phyloP scores from a whole-genome alignment of 179 eudicot species.

The Amaranthus tricolor region DNA sequence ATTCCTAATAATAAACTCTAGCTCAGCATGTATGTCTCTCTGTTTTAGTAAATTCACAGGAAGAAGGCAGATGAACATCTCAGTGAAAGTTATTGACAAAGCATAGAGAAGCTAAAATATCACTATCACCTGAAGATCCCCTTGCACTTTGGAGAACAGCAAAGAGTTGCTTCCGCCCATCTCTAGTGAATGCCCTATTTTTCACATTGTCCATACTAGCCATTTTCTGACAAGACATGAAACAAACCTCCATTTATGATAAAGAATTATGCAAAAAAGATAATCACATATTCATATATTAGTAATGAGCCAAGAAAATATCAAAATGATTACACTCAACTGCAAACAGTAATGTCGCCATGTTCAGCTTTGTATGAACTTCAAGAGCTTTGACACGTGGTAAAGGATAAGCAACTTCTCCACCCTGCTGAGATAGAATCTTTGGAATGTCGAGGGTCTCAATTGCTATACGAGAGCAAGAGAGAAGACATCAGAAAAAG shows the following conservation, averaged over 20 bases:
- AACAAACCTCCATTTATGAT: background rate
- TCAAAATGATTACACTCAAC: constrained; percentile 49
- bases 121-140: constrained; percentile 88
- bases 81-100: background rate
- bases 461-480: constrained; percentile 50
- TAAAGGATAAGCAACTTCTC: constrained; percentile 95
- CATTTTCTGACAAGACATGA: constrained; percentile 48
- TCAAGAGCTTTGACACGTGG: constrained; percentile 82
- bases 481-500: constrained; percentile 9
- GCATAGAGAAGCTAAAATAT: background rate
- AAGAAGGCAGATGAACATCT: constrained; percentile 9
- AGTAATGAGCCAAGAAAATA: constrained; percentile 8
- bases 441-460: constrained; percentile 89
- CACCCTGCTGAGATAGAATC: constrained; percentile 94
- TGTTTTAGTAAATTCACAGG: background rate
- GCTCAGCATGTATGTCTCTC: background rate
- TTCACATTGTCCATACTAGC: constrained; percentile 64
- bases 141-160: constrained; percentile 97
- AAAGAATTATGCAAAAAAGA: constrained; percentile 6
- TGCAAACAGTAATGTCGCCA: constrained; percentile 85
- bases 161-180: constrained; percentile 93
- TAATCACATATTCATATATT: constrained; percentile 15
- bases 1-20: background rate
- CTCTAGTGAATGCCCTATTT: constrained; percentile 89
- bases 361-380: constrained; percentile 81